Conservation (phyloP, 2,329 filamentous ascomycete genomes). For the Cytospora chrysosperma region DNA sequence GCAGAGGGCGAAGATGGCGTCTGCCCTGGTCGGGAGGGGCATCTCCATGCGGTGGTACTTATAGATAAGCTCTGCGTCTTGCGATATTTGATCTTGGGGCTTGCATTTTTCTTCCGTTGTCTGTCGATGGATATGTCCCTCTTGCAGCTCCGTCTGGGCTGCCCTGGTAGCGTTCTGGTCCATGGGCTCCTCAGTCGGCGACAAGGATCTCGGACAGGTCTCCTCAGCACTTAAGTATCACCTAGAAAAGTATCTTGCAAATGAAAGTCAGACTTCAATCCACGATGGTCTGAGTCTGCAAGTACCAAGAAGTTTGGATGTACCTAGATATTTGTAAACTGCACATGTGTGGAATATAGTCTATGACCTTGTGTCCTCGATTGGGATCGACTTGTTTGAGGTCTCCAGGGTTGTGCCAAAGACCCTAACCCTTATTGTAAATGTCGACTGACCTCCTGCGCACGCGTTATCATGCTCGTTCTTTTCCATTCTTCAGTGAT, state of each 20-base stretch:
- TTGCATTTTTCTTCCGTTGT: not conserved
- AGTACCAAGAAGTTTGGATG: not conserved
- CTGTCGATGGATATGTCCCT: not conserved
- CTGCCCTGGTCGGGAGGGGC: constrained; percentile 33
- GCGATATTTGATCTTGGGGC: not conserved
- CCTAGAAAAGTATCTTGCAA: too few relatives aligned
- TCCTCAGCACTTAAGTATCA: too few relatives aligned
- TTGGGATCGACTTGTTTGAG: too few relatives aligned
- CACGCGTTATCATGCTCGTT: too few relatives aligned
- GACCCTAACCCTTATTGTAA: too few relatives aligned
- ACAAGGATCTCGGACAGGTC: not conserved
- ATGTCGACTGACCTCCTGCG: too few relatives aligned
- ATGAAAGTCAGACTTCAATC: too few relatives aligned
- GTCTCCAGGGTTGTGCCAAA: too few relatives aligned
- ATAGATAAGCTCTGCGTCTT: constrained; percentile 41
- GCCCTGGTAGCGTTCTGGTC: not conserved
- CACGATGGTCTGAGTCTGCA: not conserved
- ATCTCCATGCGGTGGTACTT: constrained; percentile 45
- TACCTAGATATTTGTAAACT: not conserved
- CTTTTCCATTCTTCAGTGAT: too few relatives aligned
- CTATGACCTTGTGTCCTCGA: too few relatives aligned
- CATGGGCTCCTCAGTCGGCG: not conserved
- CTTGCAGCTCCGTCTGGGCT: not conserved
- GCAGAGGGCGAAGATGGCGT: constrained; percentile 48
- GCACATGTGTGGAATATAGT: too few relatives aligned